Evolutionary conservation across 2,329 filamentous ascomycete genomes (phyloP), one percentile per base, ranked within the genome.

Genomic region (Ceratocystis colombiana): DNA sequence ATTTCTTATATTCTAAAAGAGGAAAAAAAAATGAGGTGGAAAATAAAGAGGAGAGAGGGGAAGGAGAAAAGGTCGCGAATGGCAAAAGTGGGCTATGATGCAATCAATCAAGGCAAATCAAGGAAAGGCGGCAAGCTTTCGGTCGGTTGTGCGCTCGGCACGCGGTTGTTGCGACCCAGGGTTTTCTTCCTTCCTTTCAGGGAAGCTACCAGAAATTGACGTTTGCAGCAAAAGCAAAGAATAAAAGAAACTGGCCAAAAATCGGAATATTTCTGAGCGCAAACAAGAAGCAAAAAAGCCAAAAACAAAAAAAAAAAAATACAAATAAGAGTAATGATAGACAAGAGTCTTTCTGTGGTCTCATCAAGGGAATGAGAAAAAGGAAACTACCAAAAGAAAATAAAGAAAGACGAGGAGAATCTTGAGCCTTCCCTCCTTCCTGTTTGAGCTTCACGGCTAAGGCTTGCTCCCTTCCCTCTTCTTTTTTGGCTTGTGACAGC

Each of bases 81-180:
- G 37, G n/a, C 33, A 45, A 48, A 15, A 48, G 22, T 57, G 53
- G 53, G 8, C 22, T 57, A 57, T 57, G 53, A 57, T 57, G 53
- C 53, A 57, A 50, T 50, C 10, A 41, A 50, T 50, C 3, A 41
- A 41, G 37, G 37, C 3, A 15, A 41, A 15, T 15, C 33, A 12
- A 41, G 37, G 37, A 41, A 41, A 41, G 37, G 10, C 37, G 37
- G 10, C 37, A 12, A 41, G 37, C 37, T 41, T 41, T 62, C 17
- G 53, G n/a, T 30, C 61, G 61, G 61, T 45, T 62, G 22, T 30
- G 20, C 61, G 33, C 45, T 62, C 61, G 61, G 61, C 61, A 48
- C 61, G 61, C 61, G 61, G 61, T 22, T 62, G 61, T 62, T 62
- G 20, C 33, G 59, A 28, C 59, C 37, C 41, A 48, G 28, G 41